Percentiles rank a stretch among this genome's conserved stretches.
phyloP scores from a whole-genome alignment of 331 rosid genomes.

The Arachis monticola region DNA sequence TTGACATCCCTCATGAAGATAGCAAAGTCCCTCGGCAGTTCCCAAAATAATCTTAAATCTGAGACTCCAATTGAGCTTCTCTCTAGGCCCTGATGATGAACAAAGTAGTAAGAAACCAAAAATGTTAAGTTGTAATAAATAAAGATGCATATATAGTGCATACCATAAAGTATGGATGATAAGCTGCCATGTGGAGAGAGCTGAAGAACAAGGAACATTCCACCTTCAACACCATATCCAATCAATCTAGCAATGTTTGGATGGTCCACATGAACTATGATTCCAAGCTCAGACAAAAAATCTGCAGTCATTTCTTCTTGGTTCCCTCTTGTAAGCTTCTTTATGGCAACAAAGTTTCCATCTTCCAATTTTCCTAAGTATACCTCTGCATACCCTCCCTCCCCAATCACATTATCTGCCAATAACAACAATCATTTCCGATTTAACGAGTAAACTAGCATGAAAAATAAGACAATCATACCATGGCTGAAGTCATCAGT shows the following conservation, averaged over 20 bases:
- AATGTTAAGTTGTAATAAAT: background rate
- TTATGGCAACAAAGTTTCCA: constrained; percentile 80
- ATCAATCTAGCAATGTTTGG: constrained; percentile 89
- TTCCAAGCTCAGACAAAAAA: constrained; percentile 97
- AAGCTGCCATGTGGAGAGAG: constrained; percentile 96
- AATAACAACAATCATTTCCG: background rate
- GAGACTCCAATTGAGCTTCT: constrained; percentile 74
- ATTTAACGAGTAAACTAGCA: background rate
- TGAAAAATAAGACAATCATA: constrained; percentile 34
- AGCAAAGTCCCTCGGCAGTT: constrained; percentile 86
- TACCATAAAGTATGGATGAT: constrained; percentile 91
- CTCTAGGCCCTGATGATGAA: constrained; percentile 68
- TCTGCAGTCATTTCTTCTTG: constrained; percentile 98
- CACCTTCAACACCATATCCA: constrained; percentile 99
- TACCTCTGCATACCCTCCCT: constrained; percentile 98
- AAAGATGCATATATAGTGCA: constrained; percentile 9
- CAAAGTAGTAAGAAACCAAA: constrained; percentile 15
- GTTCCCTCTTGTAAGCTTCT: constrained; percentile 72
- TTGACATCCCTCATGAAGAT: constrained; percentile 94
- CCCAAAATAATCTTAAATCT: constrained; percentile 81
- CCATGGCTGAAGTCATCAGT: constrained; percentile 82
- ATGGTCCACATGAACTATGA: constrained; percentile 93
- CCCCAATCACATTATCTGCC: constrained; percentile 77
- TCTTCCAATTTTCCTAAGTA: constrained; percentile 80
- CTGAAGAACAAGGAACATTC: constrained; percentile 97